These are phyloP conservation scores for Dothideomycetes sp. DNA, from an alignment of 2,329 filamentous ascomycete species.

Conservation along the genomic window DNA sequence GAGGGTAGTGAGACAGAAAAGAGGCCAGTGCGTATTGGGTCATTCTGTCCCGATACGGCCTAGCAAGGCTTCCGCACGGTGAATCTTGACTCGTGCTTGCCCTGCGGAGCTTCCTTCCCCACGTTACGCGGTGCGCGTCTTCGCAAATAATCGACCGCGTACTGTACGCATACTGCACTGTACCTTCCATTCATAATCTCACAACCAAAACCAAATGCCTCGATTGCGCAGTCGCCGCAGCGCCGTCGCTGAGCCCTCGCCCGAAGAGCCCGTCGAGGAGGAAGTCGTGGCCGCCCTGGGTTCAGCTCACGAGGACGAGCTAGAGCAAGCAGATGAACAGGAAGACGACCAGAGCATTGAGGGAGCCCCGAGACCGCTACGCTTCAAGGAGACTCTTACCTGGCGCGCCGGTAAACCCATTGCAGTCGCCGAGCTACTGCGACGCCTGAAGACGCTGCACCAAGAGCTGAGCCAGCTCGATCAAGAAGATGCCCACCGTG, in stretches of 20 bases:
- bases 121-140: too few species aligned
- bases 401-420: conserved; percentile 92
- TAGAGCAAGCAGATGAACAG: neutral
- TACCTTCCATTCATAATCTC: too few species aligned
- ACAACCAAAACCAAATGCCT: too few species aligned
- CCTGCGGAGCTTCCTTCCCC: too few species aligned
- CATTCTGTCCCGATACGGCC: too few species aligned
- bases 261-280: conserved; percentile 1
- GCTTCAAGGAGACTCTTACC: conserved; percentile 77
- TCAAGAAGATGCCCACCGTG: conserved; percentile 73
- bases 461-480: conserved; percentile 79
- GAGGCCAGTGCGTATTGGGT: too few species aligned
- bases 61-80: too few species aligned
- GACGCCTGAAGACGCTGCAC: conserved; percentile 68
- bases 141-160: neutral
- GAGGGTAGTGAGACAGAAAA: too few species aligned
- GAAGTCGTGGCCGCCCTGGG: neutral
- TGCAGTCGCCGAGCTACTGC: conserved; percentile 68
- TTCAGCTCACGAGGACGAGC: neutral
- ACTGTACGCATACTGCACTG: neutral
- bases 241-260: conserved; percentile 8
- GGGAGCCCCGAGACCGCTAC: conserved; percentile 35
- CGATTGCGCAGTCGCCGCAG: conserved; percentile 13
- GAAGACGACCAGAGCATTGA: conserved; percentile 17
- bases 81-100: too few species aligned